A percentile compares a stretch with the other conserved stretches of the same genome.
Conservation (phyloP, 805 yeast genomes). For the Candida incommunis region DNA sequence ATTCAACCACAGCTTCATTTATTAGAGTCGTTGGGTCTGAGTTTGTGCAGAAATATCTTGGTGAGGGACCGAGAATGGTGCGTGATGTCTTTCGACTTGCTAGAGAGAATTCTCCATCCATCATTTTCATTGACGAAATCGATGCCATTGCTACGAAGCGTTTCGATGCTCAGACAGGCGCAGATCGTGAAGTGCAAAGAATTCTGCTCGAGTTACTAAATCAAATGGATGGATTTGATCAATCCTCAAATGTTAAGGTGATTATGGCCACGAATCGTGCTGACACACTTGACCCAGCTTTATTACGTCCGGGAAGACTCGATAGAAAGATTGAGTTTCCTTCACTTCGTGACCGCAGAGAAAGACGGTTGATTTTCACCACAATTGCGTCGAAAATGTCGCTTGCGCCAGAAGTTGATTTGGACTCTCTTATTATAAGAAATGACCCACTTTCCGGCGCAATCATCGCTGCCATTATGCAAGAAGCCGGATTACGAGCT, state of each 20-base stretch:
- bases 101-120: slow-evolving; percentile 92
- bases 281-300: slow-evolving; percentile 97
- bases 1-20: slow-evolving; percentile 87
- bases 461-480: slow-evolving; percentile 97
- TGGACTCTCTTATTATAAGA: slow-evolving; percentile 86
- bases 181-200: slow-evolving; percentile 98
- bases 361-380: slow-evolving; percentile 88
- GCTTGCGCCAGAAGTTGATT: slow-evolving; percentile 92
- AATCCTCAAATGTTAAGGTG: slow-evolving; percentile 85
- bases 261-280: slow-evolving; percentile 99
- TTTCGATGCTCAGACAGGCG: slow-evolving; percentile 99
- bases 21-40: slow-evolving; percentile 97
- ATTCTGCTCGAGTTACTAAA: slow-evolving; percentile 87
- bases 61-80: slow-evolving; percentile 99
- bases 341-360: slow-evolving; percentile 89
- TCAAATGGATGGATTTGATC: slow-evolving; percentile 99
- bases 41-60: slow-evolving; percentile 93
- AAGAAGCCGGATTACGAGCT: slow-evolving; percentile 98
- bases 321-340: slow-evolving; percentile 98
- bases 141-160: slow-evolving; percentile 99
- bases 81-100: slow-evolving; percentile 96
- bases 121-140: slow-evolving; percentile 94
- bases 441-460: slow-evolving; percentile 96
- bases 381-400: slow-evolving; percentile 97
- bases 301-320: slow-evolving; percentile 94